Evolutionary conservation across 257 asterid genomes (phyloP).

Genomic region (Penstemon newberryi): DNA sequence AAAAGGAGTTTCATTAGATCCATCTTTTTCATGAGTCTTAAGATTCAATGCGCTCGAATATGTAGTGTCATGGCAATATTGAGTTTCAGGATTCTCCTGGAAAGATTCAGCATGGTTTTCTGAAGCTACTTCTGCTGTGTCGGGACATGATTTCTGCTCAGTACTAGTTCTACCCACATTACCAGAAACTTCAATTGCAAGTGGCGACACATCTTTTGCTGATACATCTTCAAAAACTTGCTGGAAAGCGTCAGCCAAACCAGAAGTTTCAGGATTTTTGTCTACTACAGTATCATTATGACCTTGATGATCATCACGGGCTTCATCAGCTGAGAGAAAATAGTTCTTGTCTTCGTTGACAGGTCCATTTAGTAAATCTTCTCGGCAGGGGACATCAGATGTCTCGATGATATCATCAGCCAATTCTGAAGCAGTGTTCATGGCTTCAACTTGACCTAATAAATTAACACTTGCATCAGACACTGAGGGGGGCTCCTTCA

Average conservation of each 20-base stretch:
- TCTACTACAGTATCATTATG: slow-evolving; percentile 34
- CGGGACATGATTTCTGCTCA: slow-evolving; percentile 35
- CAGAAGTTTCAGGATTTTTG: slow-evolving; percentile 40
- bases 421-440: slow-evolving; percentile 30
- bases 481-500: slow-evolving; percentile 32
- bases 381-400: slow-evolving; percentile 34
- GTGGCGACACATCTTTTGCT: slow-evolving; percentile 32
- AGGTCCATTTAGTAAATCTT: slow-evolving; percentile 34
- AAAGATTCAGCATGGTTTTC: slow-evolving; percentile 41
- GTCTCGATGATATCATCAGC: slow-evolving; percentile 37
- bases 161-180: slow-evolving; percentile 26
- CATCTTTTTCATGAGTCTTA: slow-evolving; percentile 36
- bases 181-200: slow-evolving; percentile 32
- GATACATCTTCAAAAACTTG: slow-evolving; percentile 35
- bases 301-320: slow-evolving; percentile 28
- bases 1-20: slow-evolving; percentile 33
- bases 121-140: slow-evolving; percentile 33
- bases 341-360: slow-evolving; percentile 31
- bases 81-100: slow-evolving; percentile 33
- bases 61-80: slow-evolving; percentile 32
- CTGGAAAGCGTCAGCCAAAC: slow-evolving; percentile 33
- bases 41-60: slow-evolving; percentile 32
- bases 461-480: slow-evolving; percentile 28
- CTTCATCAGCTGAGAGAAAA: slow-evolving; percentile 32
- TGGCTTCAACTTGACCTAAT: slow-evolving; percentile 31